Evolutionary conservation across 768 basidiomycete genomes (phyloP).

Genomic region (Paxillus ammoniavirescens): DNA sequence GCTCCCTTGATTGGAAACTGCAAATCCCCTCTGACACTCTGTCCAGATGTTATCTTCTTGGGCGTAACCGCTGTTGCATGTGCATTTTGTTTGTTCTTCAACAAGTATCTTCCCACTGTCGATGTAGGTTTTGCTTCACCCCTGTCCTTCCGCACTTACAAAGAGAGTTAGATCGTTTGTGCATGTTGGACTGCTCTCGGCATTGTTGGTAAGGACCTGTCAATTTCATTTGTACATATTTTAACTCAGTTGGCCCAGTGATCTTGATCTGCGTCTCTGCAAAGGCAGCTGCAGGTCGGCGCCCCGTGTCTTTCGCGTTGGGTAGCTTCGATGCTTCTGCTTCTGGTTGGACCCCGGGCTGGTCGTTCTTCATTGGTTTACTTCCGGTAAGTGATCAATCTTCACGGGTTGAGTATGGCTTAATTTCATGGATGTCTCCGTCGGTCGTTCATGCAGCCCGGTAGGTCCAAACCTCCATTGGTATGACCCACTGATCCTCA

Average conservation of each 20-base stretch:
- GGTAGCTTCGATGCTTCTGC: conserved; percentile 57
- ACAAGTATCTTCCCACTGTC: conserved; percentile 46
- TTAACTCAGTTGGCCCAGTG: conserved; percentile 37
- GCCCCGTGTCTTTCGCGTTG: conserved; percentile 54
- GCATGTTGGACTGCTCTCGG: conserved; percentile 64
- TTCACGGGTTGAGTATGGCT: neutral
- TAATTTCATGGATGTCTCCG: neutral
- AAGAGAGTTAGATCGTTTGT: conserved; percentile 45
- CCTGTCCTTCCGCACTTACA: neutral
- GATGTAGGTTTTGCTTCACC: conserved; percentile 37
- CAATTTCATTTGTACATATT: neutral
- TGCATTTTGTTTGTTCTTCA: conserved; percentile 55
- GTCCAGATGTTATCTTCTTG: conserved; percentile 53
- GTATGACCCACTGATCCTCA: neutral
- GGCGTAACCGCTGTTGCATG: conserved; percentile 48
- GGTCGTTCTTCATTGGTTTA: conserved; percentile 68
- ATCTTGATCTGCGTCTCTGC: conserved; percentile 55
- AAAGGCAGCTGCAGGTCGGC: conserved; percentile 55
- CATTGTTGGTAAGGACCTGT: conserved; percentile 39
- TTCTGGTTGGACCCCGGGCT: conserved; percentile 68
- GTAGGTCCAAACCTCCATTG: conserved; percentile 10
- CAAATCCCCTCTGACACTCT: conserved; percentile 1
- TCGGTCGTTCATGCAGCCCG: conserved; percentile 21
- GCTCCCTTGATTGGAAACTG: conserved; percentile 6
- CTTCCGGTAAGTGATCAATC: conserved; percentile 42